Base-by-base conservation (phyloP, 257 asterid genomes). In the Nicotiana undulata region DNA sequence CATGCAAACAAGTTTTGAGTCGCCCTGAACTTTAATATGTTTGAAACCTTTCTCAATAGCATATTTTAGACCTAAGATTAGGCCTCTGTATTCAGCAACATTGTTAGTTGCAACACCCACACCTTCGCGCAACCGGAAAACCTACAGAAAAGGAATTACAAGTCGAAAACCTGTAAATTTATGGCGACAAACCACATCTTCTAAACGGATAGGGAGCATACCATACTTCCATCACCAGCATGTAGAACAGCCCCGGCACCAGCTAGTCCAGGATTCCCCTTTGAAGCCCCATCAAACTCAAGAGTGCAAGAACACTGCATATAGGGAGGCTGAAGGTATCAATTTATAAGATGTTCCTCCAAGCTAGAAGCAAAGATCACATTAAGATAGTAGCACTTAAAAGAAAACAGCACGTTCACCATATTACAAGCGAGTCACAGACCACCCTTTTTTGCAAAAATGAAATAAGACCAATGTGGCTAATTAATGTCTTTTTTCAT, bases 1-100 rank as follows among this genome's bases (percentile, higher is more conserved):
- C 99, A 96, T 94, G 93, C 99, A 94, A 63, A 96, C 99, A 80
- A 96, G 98, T 87, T 96, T 96, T 70, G 99, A 96, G 87, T 96
- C 99, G 79, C 99, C 99, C 83, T 88, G 95, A 72, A 93, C 92
- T 29, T 92, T 93, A 78, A 94, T 88, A 81, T 92, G 96, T 83
- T 91, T 92, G 85, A 89, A 94, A 76, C 99, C 99, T 81, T 90
- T 94, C 80, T 87, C 87, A 76, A 92, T 90, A 80, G 99, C 99
- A 88, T 85, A 96, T 85, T 84, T 94, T 85, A 96, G 85, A 82
- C 99, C 99, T 77, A 96, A 87, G 86, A 96, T 96, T 75, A 86
- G 86, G 63, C 98, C 96, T 60, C 98, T 90, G 75, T 94, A 96
- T 81, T 96, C 99, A 22, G 99, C 95, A 77, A 92, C 99, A 83